phyloP scores from a whole-genome alignment of 495 filamentous ascomycete species.

The Platismatia glauca region DNA sequence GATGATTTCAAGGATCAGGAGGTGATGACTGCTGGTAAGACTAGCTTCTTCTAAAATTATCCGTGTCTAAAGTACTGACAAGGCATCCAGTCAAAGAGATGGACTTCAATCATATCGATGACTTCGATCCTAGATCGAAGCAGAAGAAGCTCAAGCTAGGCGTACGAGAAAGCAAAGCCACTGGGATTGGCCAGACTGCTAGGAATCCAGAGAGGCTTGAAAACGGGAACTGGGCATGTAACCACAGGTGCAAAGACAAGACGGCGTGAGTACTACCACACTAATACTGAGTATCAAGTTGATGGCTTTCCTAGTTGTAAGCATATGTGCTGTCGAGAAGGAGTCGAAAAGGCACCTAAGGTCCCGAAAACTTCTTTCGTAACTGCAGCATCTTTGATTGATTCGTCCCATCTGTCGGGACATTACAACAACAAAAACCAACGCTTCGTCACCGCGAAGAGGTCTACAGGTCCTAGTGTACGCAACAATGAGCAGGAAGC shows the following conservation, averaged over 20 bases:
- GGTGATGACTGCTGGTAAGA: conserved; percentile 36
- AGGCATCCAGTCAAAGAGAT: neutral
- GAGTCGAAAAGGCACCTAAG: conserved; percentile 69
- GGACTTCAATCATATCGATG: conserved; percentile 42
- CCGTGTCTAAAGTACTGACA: neutral
- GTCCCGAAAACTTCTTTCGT: conserved; percentile 31
- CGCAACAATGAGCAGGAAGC: conserved; percentile 5
- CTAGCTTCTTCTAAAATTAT: neutral
- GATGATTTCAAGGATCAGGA: conserved; percentile 49
- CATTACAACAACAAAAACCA: neutral
- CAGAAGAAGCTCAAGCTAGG: neutral
- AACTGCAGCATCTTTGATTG: conserved; percentile 10
- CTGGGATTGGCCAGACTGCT: conserved; percentile 16
- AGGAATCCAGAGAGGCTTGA: conserved; percentile 48
- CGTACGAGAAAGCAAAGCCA: neutral
- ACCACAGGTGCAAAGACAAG: conserved; percentile 72
- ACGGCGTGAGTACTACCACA: conserved; percentile 37
- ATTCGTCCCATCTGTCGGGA: neutral
- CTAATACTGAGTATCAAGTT: neutral
- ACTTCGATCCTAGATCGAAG: conserved; percentile 23
- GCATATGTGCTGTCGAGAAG: conserved; percentile 85
- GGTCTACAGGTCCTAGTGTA: conserved; percentile 6
- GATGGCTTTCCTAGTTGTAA: conserved; percentile 45
- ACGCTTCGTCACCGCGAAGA: conserved; percentile 12
- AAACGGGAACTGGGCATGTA: conserved; percentile 84